Evolutionary conservation across 1,284 basidiomycete genomes (phyloP).

Genomic region (Leccinum angustisporum): DNA sequence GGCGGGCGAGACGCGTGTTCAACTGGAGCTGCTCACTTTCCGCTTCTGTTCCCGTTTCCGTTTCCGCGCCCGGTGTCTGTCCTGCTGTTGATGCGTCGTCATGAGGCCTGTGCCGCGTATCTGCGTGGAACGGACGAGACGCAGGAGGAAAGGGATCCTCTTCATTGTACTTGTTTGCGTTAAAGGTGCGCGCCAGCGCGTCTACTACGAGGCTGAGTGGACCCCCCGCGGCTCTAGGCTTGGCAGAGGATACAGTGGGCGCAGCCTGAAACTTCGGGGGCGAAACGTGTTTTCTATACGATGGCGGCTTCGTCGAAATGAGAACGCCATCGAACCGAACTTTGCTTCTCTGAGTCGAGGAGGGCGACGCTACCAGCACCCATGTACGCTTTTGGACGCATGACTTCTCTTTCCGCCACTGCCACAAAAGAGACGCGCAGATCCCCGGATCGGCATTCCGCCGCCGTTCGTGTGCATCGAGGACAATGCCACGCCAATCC

Average conservation of each 20-base stretch:
- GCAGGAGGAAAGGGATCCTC: neutral
- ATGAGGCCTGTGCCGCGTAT: neutral
- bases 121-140: neutral
- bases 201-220: conserved; percentile 26
- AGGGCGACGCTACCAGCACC: conserved; percentile 23
- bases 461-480: neutral
- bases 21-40: conserved; percentile 18
- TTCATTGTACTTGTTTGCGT: conserved; percentile 24
- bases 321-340: conserved; percentile 24
- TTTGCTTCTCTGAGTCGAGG: conserved; percentile 14
- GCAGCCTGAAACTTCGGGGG: neutral
- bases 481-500: neutral
- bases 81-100: conserved; percentile 3
- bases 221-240: neutral
- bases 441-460: neutral
- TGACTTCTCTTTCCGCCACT: conserved; percentile 20
- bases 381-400: conserved; percentile 22
- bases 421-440: conserved; percentile 1
- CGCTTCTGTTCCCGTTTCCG: conserved; percentile 16
- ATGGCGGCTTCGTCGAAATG: conserved; percentile 15
- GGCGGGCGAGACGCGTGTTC: conserved; percentile 18
- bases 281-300: neutral
- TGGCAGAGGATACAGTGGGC: neutral
- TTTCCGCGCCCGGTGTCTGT: conserved; percentile 18
- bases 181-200: conserved; percentile 26